Conservation (phyloP, 208 protist genomes). For the Blastocrithidia nonstop region DNA sequence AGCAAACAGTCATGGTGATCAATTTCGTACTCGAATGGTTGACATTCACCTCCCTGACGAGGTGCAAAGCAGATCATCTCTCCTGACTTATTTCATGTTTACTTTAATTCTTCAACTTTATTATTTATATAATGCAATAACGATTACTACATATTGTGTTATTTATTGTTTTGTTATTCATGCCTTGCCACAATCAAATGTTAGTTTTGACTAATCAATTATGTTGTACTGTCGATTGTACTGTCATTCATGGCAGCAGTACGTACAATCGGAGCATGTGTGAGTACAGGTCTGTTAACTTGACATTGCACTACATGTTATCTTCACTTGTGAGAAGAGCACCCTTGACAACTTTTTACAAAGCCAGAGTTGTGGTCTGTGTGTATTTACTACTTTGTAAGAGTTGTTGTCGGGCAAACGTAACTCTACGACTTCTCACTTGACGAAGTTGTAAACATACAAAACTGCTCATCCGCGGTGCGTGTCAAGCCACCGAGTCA, state of each 20-base stretch:
- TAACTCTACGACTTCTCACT: constrained; percentile 33
- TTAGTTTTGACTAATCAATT: too few species aligned
- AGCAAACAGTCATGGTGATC: constrained; percentile 44
- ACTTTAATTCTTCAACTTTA: neutral
- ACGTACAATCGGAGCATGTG: neutral
- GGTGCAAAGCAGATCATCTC: neutral
- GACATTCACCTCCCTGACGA: neutral
- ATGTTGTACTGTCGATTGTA: too few species aligned
- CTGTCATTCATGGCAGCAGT: too few species aligned
- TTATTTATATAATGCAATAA: too few species aligned
- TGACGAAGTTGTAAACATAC: constrained; percentile 27
- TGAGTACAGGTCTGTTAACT: neutral
- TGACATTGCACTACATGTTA: neutral
- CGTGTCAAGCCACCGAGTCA: constrained; percentile 29
- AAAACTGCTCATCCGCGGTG: constrained; percentile 28
- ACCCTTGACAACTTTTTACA: neutral
- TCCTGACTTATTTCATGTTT: neutral
- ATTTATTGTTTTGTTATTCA: too few species aligned
- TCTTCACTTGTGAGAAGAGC: neutral
- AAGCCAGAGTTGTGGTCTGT: neutral
- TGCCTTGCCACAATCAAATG: too few species aligned
- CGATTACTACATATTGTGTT: too few species aligned
- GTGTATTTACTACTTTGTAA: too few species aligned
- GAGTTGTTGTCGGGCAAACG: constrained; percentile 3
- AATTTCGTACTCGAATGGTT: constrained; percentile 28